Conservation (phyloP, 1,284 basidiomycete species). For the Leccinum pseudoinsigne region DNA sequence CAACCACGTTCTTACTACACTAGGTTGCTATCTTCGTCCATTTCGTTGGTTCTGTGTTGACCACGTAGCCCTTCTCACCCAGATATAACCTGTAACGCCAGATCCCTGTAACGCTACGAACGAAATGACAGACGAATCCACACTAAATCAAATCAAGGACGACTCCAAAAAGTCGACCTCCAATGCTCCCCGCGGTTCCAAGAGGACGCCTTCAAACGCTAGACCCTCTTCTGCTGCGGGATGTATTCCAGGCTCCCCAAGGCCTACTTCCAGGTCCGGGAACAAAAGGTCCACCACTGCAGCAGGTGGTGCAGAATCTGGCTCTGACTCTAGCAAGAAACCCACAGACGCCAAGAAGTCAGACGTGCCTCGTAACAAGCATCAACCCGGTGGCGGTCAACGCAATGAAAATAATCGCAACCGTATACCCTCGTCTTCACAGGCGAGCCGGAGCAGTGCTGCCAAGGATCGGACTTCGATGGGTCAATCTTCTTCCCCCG, state of each 20-base stretch:
- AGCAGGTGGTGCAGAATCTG: slow-evolving; percentile 54
- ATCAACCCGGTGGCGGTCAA: slow-evolving; percentile 46
- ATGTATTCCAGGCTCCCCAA: slow-evolving; percentile 43
- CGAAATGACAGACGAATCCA: slow-evolving; percentile 81
- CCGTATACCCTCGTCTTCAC: slow-evolving; percentile 53
- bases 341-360: slow-evolving; percentile 38
- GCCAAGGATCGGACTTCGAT: slow-evolving; percentile 45
- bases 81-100: slow-evolving; percentile 46
- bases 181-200: slow-evolving; percentile 51
- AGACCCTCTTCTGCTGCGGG: slow-evolving; percentile 47
- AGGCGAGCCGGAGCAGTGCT: slow-evolving; percentile 46
- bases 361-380: slow-evolving; percentile 56
- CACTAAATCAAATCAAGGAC: slow-evolving; percentile 58
- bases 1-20: slow-evolving; percentile 43
- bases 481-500: slow-evolving; percentile 50
- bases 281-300: slow-evolving; percentile 53
- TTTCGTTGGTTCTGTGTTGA: neutral
- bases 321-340: slow-evolving; percentile 66
- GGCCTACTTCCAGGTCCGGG: slow-evolving; percentile 62
- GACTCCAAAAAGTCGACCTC: slow-evolving; percentile 56
- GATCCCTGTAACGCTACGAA: slow-evolving; percentile 62
- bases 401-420: slow-evolving; percentile 53
- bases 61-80: slow-evolving; percentile 34
- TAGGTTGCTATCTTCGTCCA: slow-evolving; percentile 39
- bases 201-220: slow-evolving; percentile 55